Conservation (phyloP, 2,329 filamentous ascomycete genomes). For the Colletotrichum sansevieriae region DNA sequence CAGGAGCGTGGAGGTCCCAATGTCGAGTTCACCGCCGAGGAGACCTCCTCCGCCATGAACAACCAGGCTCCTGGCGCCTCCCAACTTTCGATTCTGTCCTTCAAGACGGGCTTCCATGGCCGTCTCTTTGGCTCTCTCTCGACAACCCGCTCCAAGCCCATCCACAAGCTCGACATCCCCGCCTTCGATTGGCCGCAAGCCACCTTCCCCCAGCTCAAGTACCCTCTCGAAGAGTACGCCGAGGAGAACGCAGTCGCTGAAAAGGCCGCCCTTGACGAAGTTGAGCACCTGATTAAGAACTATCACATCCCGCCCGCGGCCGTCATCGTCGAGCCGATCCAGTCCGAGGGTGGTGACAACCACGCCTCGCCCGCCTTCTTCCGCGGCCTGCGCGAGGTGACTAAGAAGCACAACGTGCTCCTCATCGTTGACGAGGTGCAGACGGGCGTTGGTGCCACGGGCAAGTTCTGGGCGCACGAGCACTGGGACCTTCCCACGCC, state of each 20-base stretch:
- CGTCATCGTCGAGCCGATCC: constrained; percentile 89
- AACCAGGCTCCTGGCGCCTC: constrained; percentile 84
- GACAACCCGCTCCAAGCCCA: constrained; percentile 91
- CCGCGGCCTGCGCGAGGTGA: constrained; percentile 83
- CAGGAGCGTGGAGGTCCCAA: constrained; percentile 82
- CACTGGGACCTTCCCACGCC: constrained; percentile 87
- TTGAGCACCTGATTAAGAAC: constrained; percentile 83
- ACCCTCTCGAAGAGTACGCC: constrained; percentile 84
- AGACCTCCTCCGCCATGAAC: constrained; percentile 81
- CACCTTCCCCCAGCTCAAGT: constrained; percentile 86
- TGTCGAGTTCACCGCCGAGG: constrained; percentile 83
- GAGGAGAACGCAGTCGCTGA: constrained; percentile 88
- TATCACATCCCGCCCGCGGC: constrained; percentile 86
- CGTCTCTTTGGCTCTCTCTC: constrained; percentile 89
- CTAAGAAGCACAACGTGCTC: constrained; percentile 81
- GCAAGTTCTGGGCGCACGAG: constrained; percentile 96
- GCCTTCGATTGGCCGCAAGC: constrained; percentile 96
- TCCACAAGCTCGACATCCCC: constrained; percentile 95
- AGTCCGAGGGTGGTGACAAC: constrained; percentile 95
- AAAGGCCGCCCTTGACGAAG: constrained; percentile 83
- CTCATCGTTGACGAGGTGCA: constrained; percentile 96
- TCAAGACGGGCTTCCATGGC: constrained; percentile 90
- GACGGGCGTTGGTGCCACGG: constrained; percentile 91
- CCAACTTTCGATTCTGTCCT: constrained; percentile 85
- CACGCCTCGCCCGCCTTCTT: constrained; percentile 92